Conservation (phyloP, 768 basidiomycete genomes). For the Mycena alexandri region DNA sequence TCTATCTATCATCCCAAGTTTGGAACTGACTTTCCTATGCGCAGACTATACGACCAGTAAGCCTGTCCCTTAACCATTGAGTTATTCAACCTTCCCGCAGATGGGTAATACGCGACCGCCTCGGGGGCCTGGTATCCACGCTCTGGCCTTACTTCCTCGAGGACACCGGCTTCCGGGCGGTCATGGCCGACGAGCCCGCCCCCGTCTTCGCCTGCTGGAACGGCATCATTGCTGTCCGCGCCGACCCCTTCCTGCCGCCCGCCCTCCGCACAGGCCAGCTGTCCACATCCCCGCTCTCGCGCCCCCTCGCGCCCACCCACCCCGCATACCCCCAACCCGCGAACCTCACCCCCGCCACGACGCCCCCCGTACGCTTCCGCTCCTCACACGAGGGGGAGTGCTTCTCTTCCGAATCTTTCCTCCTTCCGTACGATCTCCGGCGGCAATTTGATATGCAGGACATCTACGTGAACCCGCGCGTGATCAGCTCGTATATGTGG, state of each 20-base stretch:
- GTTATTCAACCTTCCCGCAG: constrained; percentile 10
- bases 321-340: constrained; percentile 34
- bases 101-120: constrained; percentile 52
- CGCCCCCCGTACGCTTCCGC: constrained; percentile 48
- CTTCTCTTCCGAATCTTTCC: constrained; percentile 29
- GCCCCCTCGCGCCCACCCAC: constrained; percentile 38
- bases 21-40: no score
- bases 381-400: constrained; percentile 43
- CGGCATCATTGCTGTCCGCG: constrained; percentile 53
- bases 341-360: constrained; percentile 39
- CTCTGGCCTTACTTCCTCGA: constrained; percentile 58
- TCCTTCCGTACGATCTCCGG: constrained; percentile 55
- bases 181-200: no score
- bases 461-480: constrained; percentile 53
- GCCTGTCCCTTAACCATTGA: no score
- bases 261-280: constrained; percentile 45
- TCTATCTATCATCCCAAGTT: neutral
- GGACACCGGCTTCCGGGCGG: constrained; percentile 46
- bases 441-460: constrained; percentile 50
- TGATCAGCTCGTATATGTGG: constrained; percentile 51
- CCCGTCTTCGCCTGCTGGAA: constrained; percentile 60
- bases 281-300: constrained; percentile 40
- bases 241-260: constrained; percentile 56
- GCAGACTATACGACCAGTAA: constrained; percentile 31
- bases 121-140: constrained; percentile 44